Conservation (phyloP, 352 stramenopile genomes). For the Phytopythium montanum region DNA sequence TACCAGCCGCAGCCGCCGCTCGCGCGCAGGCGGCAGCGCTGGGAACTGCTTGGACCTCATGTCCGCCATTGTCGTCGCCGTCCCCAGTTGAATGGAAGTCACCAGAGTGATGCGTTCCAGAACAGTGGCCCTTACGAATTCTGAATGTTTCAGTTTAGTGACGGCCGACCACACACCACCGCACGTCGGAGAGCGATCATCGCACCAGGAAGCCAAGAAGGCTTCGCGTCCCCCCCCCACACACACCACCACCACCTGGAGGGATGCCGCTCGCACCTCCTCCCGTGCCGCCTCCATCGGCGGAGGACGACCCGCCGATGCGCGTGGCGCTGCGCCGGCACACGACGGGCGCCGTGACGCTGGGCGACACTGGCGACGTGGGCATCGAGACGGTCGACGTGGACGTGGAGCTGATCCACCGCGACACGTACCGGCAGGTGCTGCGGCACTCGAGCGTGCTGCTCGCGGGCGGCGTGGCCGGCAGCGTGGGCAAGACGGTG, state of each 20-base stretch:
- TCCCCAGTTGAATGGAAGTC: background rate
- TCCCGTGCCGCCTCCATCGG: slow-evolving; percentile 8
- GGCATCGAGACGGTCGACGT: slow-evolving; percentile 80
- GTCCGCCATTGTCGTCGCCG: slow-evolving; percentile 13
- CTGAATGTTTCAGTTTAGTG: background rate
- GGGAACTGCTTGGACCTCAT: slow-evolving; percentile 67
- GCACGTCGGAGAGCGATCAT: background rate
- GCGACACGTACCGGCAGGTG: slow-evolving; percentile 66
- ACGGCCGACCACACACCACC: background rate
- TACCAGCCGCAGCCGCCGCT: slow-evolving; percentile 36
- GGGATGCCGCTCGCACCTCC: slow-evolving; percentile 6
- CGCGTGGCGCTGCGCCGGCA: slow-evolving; percentile 65
- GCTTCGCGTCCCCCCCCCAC: too few relatives aligned
- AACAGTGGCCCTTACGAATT: too few relatives aligned
- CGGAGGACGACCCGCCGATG: slow-evolving; percentile 17
- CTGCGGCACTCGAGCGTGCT: slow-evolving; percentile 76
- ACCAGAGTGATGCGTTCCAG: too few relatives aligned
- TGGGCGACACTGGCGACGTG: slow-evolving; percentile 73
- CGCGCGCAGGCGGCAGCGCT: slow-evolving; percentile 34
- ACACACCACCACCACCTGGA: background rate
- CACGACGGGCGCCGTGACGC: slow-evolving; percentile 78
- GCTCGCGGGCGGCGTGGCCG: slow-evolving; percentile 90
- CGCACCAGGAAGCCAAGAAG: too few relatives aligned
- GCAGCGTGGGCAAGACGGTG: slow-evolving; percentile 94
- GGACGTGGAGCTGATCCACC: slow-evolving; percentile 68